Conservation (phyloP, 176 grass and related monocot genomes). For the Bolboschoenus planiculmis region DNA sequence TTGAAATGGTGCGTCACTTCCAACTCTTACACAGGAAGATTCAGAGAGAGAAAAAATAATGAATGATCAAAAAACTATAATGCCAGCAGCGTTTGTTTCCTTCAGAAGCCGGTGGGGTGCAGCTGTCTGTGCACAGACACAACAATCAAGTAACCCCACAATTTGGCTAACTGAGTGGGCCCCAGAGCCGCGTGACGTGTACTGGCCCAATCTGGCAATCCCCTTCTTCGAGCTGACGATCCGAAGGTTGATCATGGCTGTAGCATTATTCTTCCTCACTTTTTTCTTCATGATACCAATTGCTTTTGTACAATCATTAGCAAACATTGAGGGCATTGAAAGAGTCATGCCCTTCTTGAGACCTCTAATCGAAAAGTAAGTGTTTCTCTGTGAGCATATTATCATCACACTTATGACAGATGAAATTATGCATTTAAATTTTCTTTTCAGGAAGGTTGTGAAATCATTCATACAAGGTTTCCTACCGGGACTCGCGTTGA, state of each 20-base stretch:
- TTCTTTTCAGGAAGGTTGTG: slow-evolving; percentile 62
- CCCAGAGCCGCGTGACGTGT: slow-evolving; percentile 85
- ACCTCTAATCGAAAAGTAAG: slow-evolving; percentile 78
- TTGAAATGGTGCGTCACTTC: neutral
- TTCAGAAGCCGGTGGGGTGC: slow-evolving; percentile 89
- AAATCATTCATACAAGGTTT: slow-evolving; percentile 87
- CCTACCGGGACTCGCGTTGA: slow-evolving; percentile 78
- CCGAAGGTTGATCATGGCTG: slow-evolving; percentile 64
- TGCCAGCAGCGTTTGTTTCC: slow-evolving; percentile 92
- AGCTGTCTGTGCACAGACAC: slow-evolving; percentile 96
- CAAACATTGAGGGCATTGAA: slow-evolving; percentile 82
- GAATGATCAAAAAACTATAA: slow-evolving; percentile 52
- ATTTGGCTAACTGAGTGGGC: slow-evolving; percentile 92
- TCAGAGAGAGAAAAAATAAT: slow-evolving; percentile 72
- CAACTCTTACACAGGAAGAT: slow-evolving; percentile 33
- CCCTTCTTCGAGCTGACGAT: slow-evolving; percentile 78
- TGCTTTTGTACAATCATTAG: slow-evolving; percentile 88
- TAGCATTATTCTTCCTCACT: slow-evolving; percentile 71
- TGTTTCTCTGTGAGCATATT: neutral
- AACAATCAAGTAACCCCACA: slow-evolving; percentile 90
- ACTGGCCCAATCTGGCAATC: slow-evolving; percentile 84
- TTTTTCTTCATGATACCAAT: slow-evolving; percentile 99
- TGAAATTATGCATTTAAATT: slow-evolving; percentile 18
- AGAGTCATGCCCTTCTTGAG: slow-evolving; percentile 60
- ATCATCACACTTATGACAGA: slow-evolving; percentile 12